Percentiles rank a stretch among this genome's conserved stretches.
phyloP scores from a whole-genome alignment of 1,284 basidiomycete genomes.

The Tilletiaria anomala region DNA sequence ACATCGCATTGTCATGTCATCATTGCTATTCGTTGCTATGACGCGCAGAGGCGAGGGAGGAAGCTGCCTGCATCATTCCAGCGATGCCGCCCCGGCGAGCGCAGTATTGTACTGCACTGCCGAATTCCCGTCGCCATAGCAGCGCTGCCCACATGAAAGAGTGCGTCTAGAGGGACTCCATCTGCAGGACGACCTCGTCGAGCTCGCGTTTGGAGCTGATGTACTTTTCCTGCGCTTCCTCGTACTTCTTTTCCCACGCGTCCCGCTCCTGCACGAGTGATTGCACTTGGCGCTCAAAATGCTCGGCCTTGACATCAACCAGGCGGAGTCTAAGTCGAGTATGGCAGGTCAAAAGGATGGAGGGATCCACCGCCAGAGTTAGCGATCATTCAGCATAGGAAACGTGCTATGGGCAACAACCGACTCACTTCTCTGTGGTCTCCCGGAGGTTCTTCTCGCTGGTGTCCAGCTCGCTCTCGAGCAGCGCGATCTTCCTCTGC shows the following conservation, averaged over 20 bases:
- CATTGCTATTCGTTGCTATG: too few species aligned
- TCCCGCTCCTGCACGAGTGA: slow-evolving; percentile 83
- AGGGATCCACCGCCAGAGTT: not conserved
- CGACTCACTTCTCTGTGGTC: slow-evolving; percentile 80
- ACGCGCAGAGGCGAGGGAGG: too few species aligned
- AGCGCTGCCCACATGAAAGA: too few species aligned
- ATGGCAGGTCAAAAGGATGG: not conserved
- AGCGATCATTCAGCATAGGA: not conserved
- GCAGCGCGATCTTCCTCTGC: slow-evolving; percentile 68
- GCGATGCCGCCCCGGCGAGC: too few species aligned
- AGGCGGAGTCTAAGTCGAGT: slow-evolving; percentile 62
- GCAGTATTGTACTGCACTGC: too few species aligned
- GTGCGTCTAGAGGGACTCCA: slow-evolving; percentile 59
- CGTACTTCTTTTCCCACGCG: slow-evolving; percentile 84
- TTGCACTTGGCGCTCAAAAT: slow-evolving; percentile 84
- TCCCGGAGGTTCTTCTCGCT: slow-evolving; percentile 96
- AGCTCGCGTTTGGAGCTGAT: slow-evolving; percentile 64
- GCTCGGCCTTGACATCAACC: slow-evolving; percentile 96
- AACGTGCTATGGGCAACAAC: not conserved
- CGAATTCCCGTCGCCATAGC: too few species aligned
- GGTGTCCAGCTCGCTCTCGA: slow-evolving; percentile 88
- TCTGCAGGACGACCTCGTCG: slow-evolving; percentile 67
- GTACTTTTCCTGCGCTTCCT: slow-evolving; percentile 66
- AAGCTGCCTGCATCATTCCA: too few species aligned
- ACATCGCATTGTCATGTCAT: too few species aligned